phyloP scores from a whole-genome alignment of 2,329 filamentous ascomycete species.

The Fusarium sp. region DNA sequence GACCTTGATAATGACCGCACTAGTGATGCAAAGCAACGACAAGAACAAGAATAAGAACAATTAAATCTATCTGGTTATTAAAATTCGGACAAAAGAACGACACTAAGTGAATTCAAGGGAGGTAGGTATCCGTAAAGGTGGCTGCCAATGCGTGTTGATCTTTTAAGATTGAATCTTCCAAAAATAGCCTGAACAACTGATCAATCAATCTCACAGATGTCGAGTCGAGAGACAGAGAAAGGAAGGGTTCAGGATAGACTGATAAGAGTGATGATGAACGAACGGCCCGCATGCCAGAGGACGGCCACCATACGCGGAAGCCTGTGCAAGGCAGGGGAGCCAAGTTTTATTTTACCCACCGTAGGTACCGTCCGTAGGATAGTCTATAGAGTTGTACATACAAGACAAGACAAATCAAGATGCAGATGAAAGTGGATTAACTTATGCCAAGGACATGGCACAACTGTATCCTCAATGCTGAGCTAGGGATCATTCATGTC shows the following conservation, averaged over 20 bases:
- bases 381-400: background rate
- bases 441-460: slow-evolving; percentile 28
- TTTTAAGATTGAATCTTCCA: slow-evolving; percentile 41
- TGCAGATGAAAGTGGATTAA: background rate
- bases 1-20: slow-evolving; percentile 20
- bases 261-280: slow-evolving; percentile 20
- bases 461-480: slow-evolving; percentile 27
- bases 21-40: slow-evolving; percentile 12
- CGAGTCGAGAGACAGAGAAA: background rate
- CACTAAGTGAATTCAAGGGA: slow-evolving; percentile 12
- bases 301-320: slow-evolving; percentile 18
- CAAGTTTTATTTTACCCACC: slow-evolving; percentile 9
- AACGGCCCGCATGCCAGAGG: slow-evolving; percentile 32
- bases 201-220: slow-evolving; percentile 28
- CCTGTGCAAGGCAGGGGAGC: slow-evolving; percentile 9
- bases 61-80: slow-evolving; percentile 5
- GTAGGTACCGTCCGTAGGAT: background rate
- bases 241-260: slow-evolving; percentile 13
- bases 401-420: background rate
- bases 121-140: background rate
- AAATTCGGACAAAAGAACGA: background rate
- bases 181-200: slow-evolving; percentile 32
- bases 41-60: background rate
- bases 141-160: slow-evolving; percentile 19
- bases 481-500: background rate